Base-by-base conservation (phyloP, 2,329 filamentous ascomycete species). In the Fusarium sp. region DNA sequence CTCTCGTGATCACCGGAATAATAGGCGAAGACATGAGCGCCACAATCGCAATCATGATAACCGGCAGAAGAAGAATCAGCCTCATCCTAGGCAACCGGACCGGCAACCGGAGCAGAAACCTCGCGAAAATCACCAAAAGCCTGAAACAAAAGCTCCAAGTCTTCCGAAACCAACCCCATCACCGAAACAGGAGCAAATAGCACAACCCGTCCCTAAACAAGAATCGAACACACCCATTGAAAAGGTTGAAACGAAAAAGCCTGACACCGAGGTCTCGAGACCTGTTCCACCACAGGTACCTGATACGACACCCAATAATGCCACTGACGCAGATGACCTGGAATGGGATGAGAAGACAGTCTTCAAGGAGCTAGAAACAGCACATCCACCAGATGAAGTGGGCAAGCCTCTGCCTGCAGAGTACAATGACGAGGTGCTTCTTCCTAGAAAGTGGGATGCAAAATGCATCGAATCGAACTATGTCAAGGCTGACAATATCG, bases 391-490 rank as follows among this genome's bases (percentile, higher is more conserved):
- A n/a, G 86, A 88, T 41, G 83, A 85, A n/a, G 84, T 87, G 64
- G 85, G 84, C 14, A 86, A 84, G 67, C 86, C 86, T 23, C 79
- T 88, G 2, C 82, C 85, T 5, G 72, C 77, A 18, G 78, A 80
- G 20, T 88, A 85, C 68, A 84, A 81, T 43, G 85, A 87, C 23
- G 83, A 85, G 18, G 82, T 86, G 9, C 84, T 87, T 35, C 84
- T 87, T 43, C 85, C 87, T 30, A 84, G 83, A 20, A 81, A 84
- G 6, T 85, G 84, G 76, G 82, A 85, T 71, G 82, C 85, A 14
- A 81, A 81, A 23, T 83, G 82, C 64, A 82, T 87, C 56, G 83
- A 84, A 50, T 88, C 87, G 3, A 81, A 83, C 27, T 88, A 84
- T 73, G 84, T 85, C 63, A 83, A 81, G 25, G 81, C 83, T 37